phyloP scores from a whole-genome alignment of 169 alveolate genomes.

The Plasmodium knowlesi region DNA sequence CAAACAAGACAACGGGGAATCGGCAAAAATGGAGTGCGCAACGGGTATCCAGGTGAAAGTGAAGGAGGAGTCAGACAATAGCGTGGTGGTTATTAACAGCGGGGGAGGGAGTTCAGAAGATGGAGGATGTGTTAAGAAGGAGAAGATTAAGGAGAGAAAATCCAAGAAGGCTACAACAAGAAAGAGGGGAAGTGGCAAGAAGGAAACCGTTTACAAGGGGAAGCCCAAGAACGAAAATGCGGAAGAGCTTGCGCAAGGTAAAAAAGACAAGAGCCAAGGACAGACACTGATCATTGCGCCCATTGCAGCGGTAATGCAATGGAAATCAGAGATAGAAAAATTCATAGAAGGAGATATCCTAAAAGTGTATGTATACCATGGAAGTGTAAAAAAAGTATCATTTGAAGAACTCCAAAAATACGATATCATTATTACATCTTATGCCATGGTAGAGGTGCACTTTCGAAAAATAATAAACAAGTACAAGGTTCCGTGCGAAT shows the following conservation, averaged over 20 bases:
- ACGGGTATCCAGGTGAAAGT: neutral
- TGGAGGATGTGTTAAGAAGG: neutral
- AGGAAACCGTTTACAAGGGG: neutral
- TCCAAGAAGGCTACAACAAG: neutral
- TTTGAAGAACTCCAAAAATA: constrained; percentile 83
- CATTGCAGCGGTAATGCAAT: constrained; percentile 88
- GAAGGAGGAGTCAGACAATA: neutral
- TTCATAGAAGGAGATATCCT: constrained; percentile 78
- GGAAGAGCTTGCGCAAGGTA: neutral
- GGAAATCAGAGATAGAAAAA: constrained; percentile 86
- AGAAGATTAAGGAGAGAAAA: neutral
- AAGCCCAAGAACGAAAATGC: neutral
- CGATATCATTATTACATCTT: constrained; percentile 87
- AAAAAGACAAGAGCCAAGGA: constrained; percentile 58
- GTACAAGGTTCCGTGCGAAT: constrained; percentile 83
- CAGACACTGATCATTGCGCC: constrained; percentile 85
- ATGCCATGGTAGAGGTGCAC: constrained; percentile 83
- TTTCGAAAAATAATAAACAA: constrained; percentile 79
- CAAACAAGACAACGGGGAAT: neutral
- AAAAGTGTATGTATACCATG: constrained; percentile 83
- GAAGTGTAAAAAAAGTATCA: constrained; percentile 78
- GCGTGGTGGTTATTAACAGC: neutral
- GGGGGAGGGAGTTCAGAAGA: neutral
- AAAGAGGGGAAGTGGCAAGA: neutral
- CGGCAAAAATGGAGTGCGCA: neutral